Evolutionary conservation across 805 yeast genomes (phyloP), one percentile per base, ranked within the genome.

Genomic region (Komagataella kurtzmanii): DNA sequence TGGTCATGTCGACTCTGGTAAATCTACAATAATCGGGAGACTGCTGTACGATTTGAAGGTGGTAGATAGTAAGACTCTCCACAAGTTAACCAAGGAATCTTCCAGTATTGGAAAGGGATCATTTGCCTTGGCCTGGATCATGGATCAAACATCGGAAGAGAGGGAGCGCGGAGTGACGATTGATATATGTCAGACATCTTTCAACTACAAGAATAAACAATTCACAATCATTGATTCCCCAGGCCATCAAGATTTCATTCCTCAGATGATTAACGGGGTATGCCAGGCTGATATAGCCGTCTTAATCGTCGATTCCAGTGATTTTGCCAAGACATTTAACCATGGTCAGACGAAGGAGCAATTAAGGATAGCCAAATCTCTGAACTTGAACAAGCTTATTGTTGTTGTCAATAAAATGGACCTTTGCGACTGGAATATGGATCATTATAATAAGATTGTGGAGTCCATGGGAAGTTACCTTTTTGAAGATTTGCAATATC

Each of bases 1-100:
- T 57, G 93, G 95, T 8, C 95, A 86, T 63, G 91, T 86, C 6
- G 95, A 86, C 64, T 87, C 91, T 0, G 95, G 95, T 14, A 86
- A 86, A 60, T 83, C 89, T 2, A 86, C 95, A 1, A 70, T 86
- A 50, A 78, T 85, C 77, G 95, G 95, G 6, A 66, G 93, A 48
- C 63, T 86, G 44, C 63, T 86, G 45, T 80, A 77, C 54, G 91
- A 85, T 58, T 64, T 77, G 24, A 84, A 85, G 6, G 80, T 80
- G 2, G 80, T 86, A 4, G 85, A 82, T 58, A 74, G 80, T 44
- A 78, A 80, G 50, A 76, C 83, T 1, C 72, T 85, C 10, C 78
- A 80, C 58, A 83, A 80, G 57, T 68, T 80, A 51, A 75, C 80
- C 46, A 76, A 76, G 55, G 89, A 85, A 55, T 77, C 87, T 36